Conservation (phyloP, 345 rosid genomes). For the Citrus trifoliata region DNA sequence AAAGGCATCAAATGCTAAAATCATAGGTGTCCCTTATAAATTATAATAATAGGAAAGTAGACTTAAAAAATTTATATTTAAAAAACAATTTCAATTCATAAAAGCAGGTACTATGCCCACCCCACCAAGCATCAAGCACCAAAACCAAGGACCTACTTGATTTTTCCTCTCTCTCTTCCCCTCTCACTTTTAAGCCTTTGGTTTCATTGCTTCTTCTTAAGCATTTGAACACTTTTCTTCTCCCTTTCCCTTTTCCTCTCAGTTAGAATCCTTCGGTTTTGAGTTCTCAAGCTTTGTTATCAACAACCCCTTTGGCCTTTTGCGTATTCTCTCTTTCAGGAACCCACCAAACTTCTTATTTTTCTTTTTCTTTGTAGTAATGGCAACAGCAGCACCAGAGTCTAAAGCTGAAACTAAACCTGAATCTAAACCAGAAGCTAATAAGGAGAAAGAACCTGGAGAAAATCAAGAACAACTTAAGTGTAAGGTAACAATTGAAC, state of each 20-base stretch:
- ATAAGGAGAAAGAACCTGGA: slow-evolving; percentile 20
- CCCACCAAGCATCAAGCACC: slow-evolving; percentile 8
- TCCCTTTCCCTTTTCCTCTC: not conserved
- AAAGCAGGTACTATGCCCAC: slow-evolving; percentile 5
- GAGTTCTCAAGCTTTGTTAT: not conserved
- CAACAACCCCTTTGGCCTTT: not conserved
- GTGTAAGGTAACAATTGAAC: slow-evolving; percentile 47
- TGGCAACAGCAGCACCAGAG: slow-evolving; percentile 38
- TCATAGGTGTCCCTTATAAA: not conserved
- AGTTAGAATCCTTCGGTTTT: not conserved
- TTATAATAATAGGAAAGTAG: not conserved
- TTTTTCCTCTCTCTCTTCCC: slow-evolving; percentile 12
- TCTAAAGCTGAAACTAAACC: slow-evolving; percentile 23
- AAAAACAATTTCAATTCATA: not conserved
- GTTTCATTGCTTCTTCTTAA: not conserved
- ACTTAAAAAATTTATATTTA: not conserved
- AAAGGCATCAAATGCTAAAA: slow-evolving; percentile 12
- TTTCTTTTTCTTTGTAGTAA: not conserved
- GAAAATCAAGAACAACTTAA: slow-evolving; percentile 44
- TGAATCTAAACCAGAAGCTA: slow-evolving; percentile 11
- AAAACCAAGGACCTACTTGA: slow-evolving; percentile 17
- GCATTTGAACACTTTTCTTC: not conserved
- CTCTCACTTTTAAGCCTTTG: not conserved
- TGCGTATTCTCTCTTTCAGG: slow-evolving; percentile 2
- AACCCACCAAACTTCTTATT: not conserved